Conservation (phyloP, 495 filamentous ascomycete species). For the Parachaetomium inaequale region DNA sequence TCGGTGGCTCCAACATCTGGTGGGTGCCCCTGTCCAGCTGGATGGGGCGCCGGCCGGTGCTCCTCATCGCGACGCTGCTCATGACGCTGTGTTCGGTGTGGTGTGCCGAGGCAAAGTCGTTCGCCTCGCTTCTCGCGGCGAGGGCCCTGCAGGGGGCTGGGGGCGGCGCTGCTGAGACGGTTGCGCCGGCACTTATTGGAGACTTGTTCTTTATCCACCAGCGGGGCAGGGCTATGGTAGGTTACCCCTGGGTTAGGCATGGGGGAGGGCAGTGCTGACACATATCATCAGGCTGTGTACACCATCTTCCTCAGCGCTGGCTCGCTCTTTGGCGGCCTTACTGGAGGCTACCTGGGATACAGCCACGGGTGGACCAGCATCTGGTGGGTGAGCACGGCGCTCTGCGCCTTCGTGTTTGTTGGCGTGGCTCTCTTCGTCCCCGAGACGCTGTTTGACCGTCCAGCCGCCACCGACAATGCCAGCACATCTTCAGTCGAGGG, state of each 20-base stretch:
- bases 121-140: neutral
- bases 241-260: neutral
- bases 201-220: conserved; percentile 9
- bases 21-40: conserved; percentile 12
- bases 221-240: conserved; percentile 6
- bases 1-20: conserved; percentile 4
- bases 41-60: conserved; percentile 3
- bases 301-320: conserved; percentile 2
- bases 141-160: neutral
- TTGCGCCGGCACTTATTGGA: neutral
- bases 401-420: neutral
- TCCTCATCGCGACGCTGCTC: conserved; percentile 5
- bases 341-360: conserved; percentile 3
- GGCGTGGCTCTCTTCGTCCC: neutral
- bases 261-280: neutral
- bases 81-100: conserved; percentile 7
- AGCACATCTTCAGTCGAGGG: neutral
- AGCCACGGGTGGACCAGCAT: conserved; percentile 1
- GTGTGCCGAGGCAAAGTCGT: neutral
- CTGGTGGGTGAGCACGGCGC: conserved; percentile 4
- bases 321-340: neutral
- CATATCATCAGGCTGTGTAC: neutral
- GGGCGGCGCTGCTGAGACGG: neutral
- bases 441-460: conserved; percentile 1
- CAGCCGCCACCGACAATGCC: neutral